Evolutionary conservation across 2,329 filamentous ascomycete genomes (phyloP), one percentile per base, ranked within the genome.

Genomic region (Metarhizium sp.): DNA sequence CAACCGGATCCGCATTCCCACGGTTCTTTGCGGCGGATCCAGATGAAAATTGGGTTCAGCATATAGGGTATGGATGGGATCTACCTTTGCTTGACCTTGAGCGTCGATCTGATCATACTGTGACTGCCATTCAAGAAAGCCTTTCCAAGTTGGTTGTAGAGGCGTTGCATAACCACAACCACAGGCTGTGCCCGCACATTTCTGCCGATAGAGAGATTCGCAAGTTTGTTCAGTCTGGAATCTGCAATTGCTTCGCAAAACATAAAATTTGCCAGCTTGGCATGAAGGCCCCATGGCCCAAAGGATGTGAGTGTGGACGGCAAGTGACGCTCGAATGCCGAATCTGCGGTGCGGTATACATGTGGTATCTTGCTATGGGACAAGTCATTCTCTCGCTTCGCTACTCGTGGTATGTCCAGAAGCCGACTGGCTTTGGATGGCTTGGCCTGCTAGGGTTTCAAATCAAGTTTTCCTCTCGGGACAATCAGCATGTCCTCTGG

Each of bases 401-500:
- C 3, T 48, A 51, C 18, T 1, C 30, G 32, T 47, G 53, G 49
- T 0, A 11, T 7, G 14, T 55, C 25, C 7, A 51, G 6, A 47
- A 30, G 14, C 53, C 48, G 3, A 55, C 48, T n/a, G 51, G 53
- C 34, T 38, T 36, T 13, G 53, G 40, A 6, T 55, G 53, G 42
- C 30, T 55, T 10, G 30, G 48, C 14, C 32, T 55, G 2, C 34
- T 55, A 6, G 40, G 46, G 11, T 14, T 48, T 29, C 45, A n/a
- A 16, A n/a, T 11, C 6, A 48, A 11, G 1, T 3, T 47, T 29
- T 51, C 36, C 0, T 46, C 40, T 1, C 4, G 8, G 14, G 11
- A 42, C 18, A 47, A 55, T 20, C 25, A 20, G 30, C 30, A 51
- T 47, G 49, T 55, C 29, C 49, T 55, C 13, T 55, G 53, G 53